A percentile compares a stretch with the other conserved stretches of the same genome.
These are phyloP conservation scores for Russula virescens DNA, from an alignment of 768 basidiomycete genomes.

Conservation along the genomic window DNA sequence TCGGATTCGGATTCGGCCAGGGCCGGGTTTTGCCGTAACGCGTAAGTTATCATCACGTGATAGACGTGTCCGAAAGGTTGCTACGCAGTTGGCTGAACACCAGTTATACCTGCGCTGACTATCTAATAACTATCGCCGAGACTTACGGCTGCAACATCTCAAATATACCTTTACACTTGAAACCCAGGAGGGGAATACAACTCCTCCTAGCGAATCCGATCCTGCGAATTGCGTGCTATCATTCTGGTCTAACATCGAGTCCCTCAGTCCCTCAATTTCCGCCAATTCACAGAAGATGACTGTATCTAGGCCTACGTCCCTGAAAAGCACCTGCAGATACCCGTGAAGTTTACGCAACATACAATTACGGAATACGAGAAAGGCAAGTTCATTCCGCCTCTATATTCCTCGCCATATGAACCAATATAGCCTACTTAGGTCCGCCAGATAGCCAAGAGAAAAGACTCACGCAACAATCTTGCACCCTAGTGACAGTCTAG, in stretches of 20 bases:
- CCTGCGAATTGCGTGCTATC: background rate
- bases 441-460: conserved; percentile 26
- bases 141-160: conserved; percentile 43
- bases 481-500: conserved; percentile 43
- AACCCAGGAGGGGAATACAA: conserved; percentile 48
- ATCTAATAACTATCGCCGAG: conserved; percentile 36
- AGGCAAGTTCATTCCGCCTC: conserved; percentile 31
- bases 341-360: conserved; percentile 49
- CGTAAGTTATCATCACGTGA: too few relatives aligned
- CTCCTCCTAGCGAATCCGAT: conserved; percentile 45
- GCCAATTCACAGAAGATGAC: conserved; percentile 35
- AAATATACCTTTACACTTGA: conserved; percentile 31
- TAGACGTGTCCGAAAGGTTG: too few relatives aligned
- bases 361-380: conserved; percentile 42
- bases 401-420: background rate
- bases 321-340: conserved; percentile 48
- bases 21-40: too few relatives aligned
- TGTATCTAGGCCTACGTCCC: conserved; percentile 58
- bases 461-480: conserved; percentile 41
- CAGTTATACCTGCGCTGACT: too few relatives aligned
- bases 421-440: background rate
- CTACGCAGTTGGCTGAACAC: too few relatives aligned
- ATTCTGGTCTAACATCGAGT: background rate
- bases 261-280: conserved; percentile 51
- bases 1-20: too few relatives aligned